Evolutionary conservation across 2,329 filamentous ascomycete species (phyloP), one percentile per base, ranked within the genome.

Genomic region (Cadophora sp.): DNA sequence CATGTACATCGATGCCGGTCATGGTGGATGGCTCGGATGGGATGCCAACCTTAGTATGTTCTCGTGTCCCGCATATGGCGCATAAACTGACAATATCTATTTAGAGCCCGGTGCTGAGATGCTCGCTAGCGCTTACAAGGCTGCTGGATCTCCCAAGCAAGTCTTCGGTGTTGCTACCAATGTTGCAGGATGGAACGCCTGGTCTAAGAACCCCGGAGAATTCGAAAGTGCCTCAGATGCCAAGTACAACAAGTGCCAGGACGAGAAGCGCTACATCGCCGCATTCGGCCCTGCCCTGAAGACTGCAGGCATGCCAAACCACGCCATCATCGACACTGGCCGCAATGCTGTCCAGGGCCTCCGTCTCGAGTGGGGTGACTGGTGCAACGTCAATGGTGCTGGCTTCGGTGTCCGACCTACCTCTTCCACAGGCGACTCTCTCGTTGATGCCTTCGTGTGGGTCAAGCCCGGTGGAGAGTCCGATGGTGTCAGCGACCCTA

Each of bases 1-100:
- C 76, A 85, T 86, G 85, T 88, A 87, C 71, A 79, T 87, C 58
- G 86, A 87, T 70, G 86, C 84, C 29, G 86, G 85, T 34, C 86
- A 88, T 76, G 84, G 83, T 6, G 86, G 86, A 66, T 88, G 86
- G 86, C 81, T 87, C 64, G 86, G 86, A 66, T 88, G 86, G 86
- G 78, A 81, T 5, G 85, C 82, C 27, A 87, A 88, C 77, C 79
- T 87, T 48, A n/a, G 71, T 74, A 55, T 29, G 72, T 63, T 37
- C n/a, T 27, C 4, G 5, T 37, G 34, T 29, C 48, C 3, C n/a
- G 24, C 16, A 34, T n/a, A 53, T 12, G 2, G 1, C 43, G 31
- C 24, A 14, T 14, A 27, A 12, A 29, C 14, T 29, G 26, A 48
- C 59, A 31, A 62, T 29, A 7, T 11, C 24, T 19, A 26, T 14